Conservation (phyloP, 768 basidiomycete species). For the Lactarius pseudohatsudake region DNA sequence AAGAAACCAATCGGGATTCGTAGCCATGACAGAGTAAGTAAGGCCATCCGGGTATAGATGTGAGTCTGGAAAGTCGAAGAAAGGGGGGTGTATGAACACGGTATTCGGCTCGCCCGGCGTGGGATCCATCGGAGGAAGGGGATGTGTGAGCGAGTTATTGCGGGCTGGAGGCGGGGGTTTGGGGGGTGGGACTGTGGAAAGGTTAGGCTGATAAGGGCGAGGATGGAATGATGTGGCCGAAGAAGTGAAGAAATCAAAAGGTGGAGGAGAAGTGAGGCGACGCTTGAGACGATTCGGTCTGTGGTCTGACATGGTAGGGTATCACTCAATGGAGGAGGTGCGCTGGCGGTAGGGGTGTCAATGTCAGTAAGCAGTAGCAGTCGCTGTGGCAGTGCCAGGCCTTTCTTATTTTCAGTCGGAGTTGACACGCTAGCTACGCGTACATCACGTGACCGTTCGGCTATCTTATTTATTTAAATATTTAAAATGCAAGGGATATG, state of each 20-base stretch:
- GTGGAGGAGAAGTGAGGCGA: slow-evolving; percentile 45
- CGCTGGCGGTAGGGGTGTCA: slow-evolving; percentile 10
- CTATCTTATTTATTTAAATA: background rate
- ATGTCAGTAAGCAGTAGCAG: background rate
- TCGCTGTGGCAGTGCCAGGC: background rate
- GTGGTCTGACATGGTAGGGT: slow-evolving; percentile 18
- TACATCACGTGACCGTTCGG: slow-evolving; percentile 41
- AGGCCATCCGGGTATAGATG: slow-evolving; percentile 64
- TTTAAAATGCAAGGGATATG: slow-evolving; percentile 49
- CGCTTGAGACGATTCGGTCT: slow-evolving; percentile 42
- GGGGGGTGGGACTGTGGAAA: slow-evolving; percentile 24
- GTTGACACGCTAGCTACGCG: slow-evolving; percentile 44
- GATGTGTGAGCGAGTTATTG: slow-evolving; percentile 28
- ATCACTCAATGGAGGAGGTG: slow-evolving; percentile 14
- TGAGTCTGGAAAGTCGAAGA: slow-evolving; percentile 62
- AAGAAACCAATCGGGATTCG: slow-evolving; percentile 79
- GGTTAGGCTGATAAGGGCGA: slow-evolving; percentile 54
- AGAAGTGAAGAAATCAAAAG: slow-evolving; percentile 60
- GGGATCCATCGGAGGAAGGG: slow-evolving; percentile 49
- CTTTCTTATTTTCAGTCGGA: slow-evolving; percentile 43
- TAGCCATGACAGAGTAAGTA: slow-evolving; percentile 68
- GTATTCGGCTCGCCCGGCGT: slow-evolving; percentile 61
- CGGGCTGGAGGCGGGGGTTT: slow-evolving; percentile 25
- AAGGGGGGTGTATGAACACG: slow-evolving; percentile 75
- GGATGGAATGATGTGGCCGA: slow-evolving; percentile 66